Evolutionary conservation across 2,329 filamentous ascomycete species (phyloP), one percentile per base, ranked within the genome.

Genomic region (Akanthomyces muscarius): DNA sequence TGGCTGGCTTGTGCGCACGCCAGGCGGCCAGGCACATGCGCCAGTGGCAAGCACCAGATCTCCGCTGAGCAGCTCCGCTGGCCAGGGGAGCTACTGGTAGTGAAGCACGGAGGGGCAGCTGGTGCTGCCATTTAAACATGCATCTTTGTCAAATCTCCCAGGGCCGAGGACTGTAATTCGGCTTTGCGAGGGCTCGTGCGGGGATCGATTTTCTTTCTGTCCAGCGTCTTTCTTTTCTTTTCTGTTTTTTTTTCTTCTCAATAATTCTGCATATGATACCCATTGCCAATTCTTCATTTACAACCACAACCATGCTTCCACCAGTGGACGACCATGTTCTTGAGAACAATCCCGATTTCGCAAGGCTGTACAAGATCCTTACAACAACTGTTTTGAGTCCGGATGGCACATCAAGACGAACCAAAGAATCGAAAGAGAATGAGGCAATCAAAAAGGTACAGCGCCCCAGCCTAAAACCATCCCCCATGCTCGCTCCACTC

Each of bases 261-360:
- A 13, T 52, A 53, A 11, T 55, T 50, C 18, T 33, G 38, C 36
- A 48, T 52, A 48, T 33, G 50, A 59, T 59, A 60, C 50, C 50
- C 62, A 30, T 61, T 54, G n/a, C 6, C 38, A 16, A 7, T 59
- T 36, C 13, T 23, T 47, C 48, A 33, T 21, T 25, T 44, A 42
- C 41, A 63, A 21, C 16, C 41, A 36, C 21, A 48, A 47, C 5
- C 64, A 87, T 87, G 84, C 73, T 88, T 2, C 86, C 86, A 0
- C 84, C 84, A 0, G 73, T 88, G 10, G 85, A 88, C 23, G 77
- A 82, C 10, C 67, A 78, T 0, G 75, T 88, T 21, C 71, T 89
- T 1, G 72, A 79, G 59, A 78, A 76, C 63, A 88, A 88, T 66
- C 85, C 85, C 0, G 79, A 83, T 25, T 89, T 88, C 68, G 81